Evolutionary conservation across 164 flowering plant species (phyloP), one percentile per base, ranked within the genome.

Genomic region (Paratinospora sagittata): DNA sequence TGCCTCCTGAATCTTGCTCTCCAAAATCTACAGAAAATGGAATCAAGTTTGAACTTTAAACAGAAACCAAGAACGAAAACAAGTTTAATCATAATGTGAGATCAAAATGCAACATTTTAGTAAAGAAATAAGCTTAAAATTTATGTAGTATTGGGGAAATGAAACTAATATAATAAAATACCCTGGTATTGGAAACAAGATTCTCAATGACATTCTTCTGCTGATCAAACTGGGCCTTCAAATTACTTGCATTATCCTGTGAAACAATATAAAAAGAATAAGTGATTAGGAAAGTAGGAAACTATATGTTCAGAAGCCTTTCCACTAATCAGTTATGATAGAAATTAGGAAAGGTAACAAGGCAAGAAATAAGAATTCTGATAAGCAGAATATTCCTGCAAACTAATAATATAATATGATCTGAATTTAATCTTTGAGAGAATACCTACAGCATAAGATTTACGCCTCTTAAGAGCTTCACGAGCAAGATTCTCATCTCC

Each of bases 1-100:
- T 49, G 98, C 98, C 70, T 96, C 99, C 74, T 90, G 95, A 81
- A 96, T 93, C 80, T 96, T 96, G 89, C 97, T 93, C 78, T 96
- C 98, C 77, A 96, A 66, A 72, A 93, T 90, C 99, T 93, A 80
- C 70, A 72, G 6, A 76, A 74, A 76, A 75, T 10, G 49, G 30
- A 47, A 73, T 55, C 21, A 55, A 33, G 70, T 65, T 43, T 30
- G 61, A 61, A 55, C 19, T 14, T n/a, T 6, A n/a, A n/a, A 8
- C 61, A 30, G 19, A 47, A 47, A 47, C 19, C 19, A 47, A 47
- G 55, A 47, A 47, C 14, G 19, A 47, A 30, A 47, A 47, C 55
- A 47, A 47, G 55, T 19, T 19, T 13, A 19, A 19, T 13, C 5
- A 47, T 47, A 55, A 6, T 55, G 5, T 55, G 24, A 55, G 24